Percentiles rank a stretch among this genome's conserved stretches.
phyloP scores from a whole-genome alignment of 257 asterid species.

The Petrea volubilis region DNA sequence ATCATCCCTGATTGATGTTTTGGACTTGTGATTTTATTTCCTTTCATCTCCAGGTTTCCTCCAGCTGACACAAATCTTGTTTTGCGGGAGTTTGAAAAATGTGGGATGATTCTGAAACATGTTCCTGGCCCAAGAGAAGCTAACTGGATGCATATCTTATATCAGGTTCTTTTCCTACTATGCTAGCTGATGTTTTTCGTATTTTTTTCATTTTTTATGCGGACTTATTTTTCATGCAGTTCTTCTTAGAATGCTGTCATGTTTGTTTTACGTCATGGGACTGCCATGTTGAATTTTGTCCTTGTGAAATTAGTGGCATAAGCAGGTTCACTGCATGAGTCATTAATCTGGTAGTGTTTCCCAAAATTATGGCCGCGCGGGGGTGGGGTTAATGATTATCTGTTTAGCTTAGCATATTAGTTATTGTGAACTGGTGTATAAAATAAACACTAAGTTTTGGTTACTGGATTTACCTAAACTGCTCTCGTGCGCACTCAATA shows the following conservation, averaged over 20 bases:
- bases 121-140: slow-evolving; percentile 96
- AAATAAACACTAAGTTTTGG: background rate
- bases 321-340: background rate
- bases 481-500: background rate
- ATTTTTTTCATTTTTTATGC: background rate
- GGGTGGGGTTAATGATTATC: background rate
- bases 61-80: slow-evolving; percentile 92
- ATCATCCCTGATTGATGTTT: slow-evolving; percentile 1
- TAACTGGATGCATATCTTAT: slow-evolving; percentile 96
- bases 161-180: slow-evolving; percentile 62
- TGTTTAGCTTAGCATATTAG: background rate
- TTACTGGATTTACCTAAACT: background rate
- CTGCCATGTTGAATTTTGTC: background rate
- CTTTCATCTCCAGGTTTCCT: slow-evolving; percentile 57
- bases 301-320: too few relatives aligned
- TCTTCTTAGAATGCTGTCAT: background rate
- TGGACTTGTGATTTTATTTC: slow-evolving; percentile 13
- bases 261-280: background rate
- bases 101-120: slow-evolving; percentile 84
- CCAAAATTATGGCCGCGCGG: background rate
- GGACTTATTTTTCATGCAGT: slow-evolving; percentile 4
- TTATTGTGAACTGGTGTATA: background rate
- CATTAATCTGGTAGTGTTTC: background rate
- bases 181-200: slow-evolving; percentile 4
- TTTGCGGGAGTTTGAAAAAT: slow-evolving; percentile 89